phyloP scores from a whole-genome alignment of 176 grass and related monocot genomes.

The Oryza glumipatula region DNA sequence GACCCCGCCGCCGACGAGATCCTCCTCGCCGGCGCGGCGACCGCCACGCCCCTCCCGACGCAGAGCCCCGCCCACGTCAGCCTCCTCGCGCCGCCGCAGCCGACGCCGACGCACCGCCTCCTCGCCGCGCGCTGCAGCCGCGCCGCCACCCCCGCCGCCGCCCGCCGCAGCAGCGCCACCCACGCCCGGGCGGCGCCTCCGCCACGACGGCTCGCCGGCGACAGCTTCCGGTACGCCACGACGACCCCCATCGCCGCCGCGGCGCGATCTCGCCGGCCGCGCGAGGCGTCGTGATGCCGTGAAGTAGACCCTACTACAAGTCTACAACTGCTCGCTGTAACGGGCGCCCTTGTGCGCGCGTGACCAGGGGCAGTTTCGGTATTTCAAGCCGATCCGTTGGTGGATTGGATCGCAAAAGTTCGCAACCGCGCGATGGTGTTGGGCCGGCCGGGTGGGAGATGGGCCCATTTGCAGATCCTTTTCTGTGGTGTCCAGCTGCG shows the following conservation, averaged over 20 bases:
- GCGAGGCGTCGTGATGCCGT: too few species aligned
- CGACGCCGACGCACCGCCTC: neutral
- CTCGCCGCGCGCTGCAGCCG: constrained; percentile 39
- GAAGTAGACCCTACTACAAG: neutral
- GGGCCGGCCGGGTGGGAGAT: constrained; percentile 3
- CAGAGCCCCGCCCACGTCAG: constrained; percentile 41
- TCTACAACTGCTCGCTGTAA: neutral
- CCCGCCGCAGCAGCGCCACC: constrained; percentile 38
- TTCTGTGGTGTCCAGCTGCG: neutral
- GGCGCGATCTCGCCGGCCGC: neutral
- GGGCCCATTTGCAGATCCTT: neutral
- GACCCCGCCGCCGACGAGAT: neutral
- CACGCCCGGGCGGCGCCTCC: neutral
- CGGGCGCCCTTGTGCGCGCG: constrained; percentile 2
- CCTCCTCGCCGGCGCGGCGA: constrained; percentile 1
- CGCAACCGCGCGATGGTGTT: constrained; percentile 2
- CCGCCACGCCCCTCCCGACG: neutral
- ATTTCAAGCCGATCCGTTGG: constrained; percentile 1
- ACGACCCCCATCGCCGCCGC: constrained; percentile 28
- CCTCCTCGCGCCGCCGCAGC: neutral
- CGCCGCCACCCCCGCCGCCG: constrained; percentile 24
- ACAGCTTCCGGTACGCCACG: constrained; percentile 35
- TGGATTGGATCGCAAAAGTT: neutral
- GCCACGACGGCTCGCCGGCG: neutral
- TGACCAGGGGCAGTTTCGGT: constrained; percentile 18